These are phyloP conservation scores for Salix suchowensis DNA, from an alignment of 345 rosid genomes.

Conservation along the genomic window DNA sequence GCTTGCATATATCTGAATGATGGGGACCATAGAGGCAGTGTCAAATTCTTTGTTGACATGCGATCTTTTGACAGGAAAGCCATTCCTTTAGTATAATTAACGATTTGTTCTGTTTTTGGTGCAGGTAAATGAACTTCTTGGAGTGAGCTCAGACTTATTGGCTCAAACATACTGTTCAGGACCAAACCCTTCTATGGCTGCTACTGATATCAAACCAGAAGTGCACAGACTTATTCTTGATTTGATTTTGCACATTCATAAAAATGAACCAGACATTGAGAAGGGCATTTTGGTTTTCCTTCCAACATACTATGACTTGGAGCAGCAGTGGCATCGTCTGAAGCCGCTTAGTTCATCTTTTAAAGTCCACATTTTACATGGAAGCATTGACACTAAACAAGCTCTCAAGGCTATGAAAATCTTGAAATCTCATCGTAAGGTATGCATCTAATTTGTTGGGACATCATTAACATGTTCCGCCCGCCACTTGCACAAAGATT, in stretches of 20 bases:
- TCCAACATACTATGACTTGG: constrained; percentile 80
- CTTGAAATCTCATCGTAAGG: constrained; percentile 85
- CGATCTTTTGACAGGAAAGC: constrained; percentile 3
- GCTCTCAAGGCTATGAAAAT: constrained; percentile 87
- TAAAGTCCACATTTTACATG: constrained; percentile 78
- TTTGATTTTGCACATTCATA: constrained; percentile 64
- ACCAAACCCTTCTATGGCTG: constrained; percentile 47
- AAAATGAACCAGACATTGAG: constrained; percentile 72
- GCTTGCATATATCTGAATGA: neutral
- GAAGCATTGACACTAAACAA: constrained; percentile 80
- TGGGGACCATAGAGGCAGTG: neutral
- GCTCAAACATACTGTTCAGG: constrained; percentile 54
- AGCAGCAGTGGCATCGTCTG: constrained; percentile 73
- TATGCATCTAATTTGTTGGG: constrained; percentile 23
- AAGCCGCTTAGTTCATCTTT: constrained; percentile 50
- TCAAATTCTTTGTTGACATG: neutral
- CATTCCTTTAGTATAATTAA: constrained; percentile 7
- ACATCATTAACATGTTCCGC: neutral
- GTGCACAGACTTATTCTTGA: constrained; percentile 70
- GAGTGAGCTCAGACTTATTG: constrained; percentile 40
- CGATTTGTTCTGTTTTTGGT: constrained; percentile 15
- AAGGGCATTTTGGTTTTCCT: constrained; percentile 91
- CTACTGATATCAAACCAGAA: constrained; percentile 63
- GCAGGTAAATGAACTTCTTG: constrained; percentile 65
- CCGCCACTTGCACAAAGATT: neutral